phyloP scores from a whole-genome alignment of 208 protist genomes.

The Crithidia brevicula region DNA sequence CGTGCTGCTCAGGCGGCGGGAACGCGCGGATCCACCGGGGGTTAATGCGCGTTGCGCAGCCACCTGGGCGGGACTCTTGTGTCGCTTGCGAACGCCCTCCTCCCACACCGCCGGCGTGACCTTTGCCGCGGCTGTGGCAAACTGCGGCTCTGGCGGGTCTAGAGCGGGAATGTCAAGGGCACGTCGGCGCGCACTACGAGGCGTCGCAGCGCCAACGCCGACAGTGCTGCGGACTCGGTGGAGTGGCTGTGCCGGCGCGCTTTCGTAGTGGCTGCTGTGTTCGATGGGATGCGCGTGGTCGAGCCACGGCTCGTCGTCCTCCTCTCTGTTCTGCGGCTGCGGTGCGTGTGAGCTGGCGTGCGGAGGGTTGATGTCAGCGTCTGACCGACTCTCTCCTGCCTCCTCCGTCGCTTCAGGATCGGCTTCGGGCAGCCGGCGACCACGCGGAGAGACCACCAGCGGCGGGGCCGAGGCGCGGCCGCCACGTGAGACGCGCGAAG shows the following conservation, averaged over 20 bases:
- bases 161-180: slow-evolving; percentile 11
- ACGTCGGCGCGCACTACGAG: slow-evolving; percentile 3
- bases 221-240: not conserved
- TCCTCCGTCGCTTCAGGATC: not conserved
- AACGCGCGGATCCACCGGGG: not conserved
- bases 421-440: not conserved
- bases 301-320: slow-evolving; percentile 10
- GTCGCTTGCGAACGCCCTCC: not conserved
- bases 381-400: too few species aligned
- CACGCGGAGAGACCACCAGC: not conserved
- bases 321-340: not conserved
- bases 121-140: slow-evolving; percentile 5
- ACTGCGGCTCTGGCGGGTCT: slow-evolving; percentile 6
- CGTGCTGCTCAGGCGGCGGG: not conserved
- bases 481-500: not conserved
- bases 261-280: slow-evolving; percentile 7
- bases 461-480: not conserved
- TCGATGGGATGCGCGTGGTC: slow-evolving; percentile 19
- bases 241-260: not conserved
- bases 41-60: not conserved
- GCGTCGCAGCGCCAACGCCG: not conserved
- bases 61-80: slow-evolving; percentile 12
- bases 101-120: not conserved
- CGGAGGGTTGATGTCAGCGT: too few species aligned
- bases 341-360: not conserved